Percentiles rank a stretch among this genome's conserved stretches.
Evolutionary conservation across 2,329 filamentous ascomycete genomes (phyloP).

Genomic region (Ophiostoma montium): DNA sequence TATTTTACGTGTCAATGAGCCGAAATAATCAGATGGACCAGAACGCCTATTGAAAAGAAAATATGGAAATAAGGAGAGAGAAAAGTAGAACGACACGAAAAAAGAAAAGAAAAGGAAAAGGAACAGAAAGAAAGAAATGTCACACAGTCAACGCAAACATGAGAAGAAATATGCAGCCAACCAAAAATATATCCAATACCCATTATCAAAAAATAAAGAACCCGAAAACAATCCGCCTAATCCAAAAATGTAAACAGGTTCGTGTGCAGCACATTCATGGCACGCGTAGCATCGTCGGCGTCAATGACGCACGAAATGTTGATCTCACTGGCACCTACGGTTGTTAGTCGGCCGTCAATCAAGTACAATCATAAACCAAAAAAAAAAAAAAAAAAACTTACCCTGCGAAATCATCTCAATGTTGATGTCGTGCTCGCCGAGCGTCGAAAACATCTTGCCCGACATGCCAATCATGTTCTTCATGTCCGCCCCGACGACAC

Average conservation of each 20-base stretch:
- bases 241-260: constrained; percentile 94
- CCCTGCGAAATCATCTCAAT: constrained; percentile 99
- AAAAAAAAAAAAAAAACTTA: constrained; percentile 26
- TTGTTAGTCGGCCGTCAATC: background rate
- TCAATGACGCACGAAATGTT: constrained; percentile 98
- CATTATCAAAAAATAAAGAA: background rate
- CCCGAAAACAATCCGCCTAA: constrained; percentile 20
- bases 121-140: too few relatives aligned
- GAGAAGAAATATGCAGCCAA: too few relatives aligned
- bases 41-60: background rate
- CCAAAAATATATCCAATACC: background rate
- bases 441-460: constrained; percentile 84
- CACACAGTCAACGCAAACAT: too few relatives aligned
- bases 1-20: background rate
- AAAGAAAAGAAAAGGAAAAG: background rate
- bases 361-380: constrained; percentile 2
- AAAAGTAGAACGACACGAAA: background rate
- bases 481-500: constrained; percentile 87
- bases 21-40: background rate
- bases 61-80: background rate
- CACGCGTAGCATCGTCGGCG: constrained; percentile 75
- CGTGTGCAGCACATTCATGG: constrained; percentile 92
- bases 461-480: constrained; percentile 95
- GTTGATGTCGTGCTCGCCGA: constrained; percentile 89
- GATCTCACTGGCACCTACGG: constrained; percentile 83